phyloP scores from a whole-genome alignment of 345 rosid genomes.

The Excoecaria agallocha region DNA sequence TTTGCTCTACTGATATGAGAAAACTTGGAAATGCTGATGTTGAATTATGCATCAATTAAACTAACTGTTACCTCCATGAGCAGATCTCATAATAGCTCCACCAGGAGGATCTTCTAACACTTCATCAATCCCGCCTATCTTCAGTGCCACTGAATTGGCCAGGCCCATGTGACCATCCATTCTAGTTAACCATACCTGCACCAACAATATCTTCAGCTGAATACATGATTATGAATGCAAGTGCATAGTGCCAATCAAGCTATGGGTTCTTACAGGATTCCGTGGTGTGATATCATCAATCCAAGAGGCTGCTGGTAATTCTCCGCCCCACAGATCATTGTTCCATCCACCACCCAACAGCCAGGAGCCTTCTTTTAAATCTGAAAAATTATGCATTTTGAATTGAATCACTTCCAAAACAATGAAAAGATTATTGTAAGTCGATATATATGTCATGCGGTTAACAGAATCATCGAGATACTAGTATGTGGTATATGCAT shows the following conservation, averaged over 20 bases:
- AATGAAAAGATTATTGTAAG: neutral
- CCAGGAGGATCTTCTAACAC: conserved; percentile 64
- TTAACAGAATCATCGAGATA: neutral
- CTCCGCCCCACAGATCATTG: conserved; percentile 96
- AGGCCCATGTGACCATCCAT: conserved; percentile 94
- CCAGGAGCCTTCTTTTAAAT: conserved; percentile 65
- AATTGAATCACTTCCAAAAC: neutral
- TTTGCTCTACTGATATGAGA: neutral
- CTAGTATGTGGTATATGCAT: neutral
- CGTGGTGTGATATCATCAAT: conserved; percentile 66
- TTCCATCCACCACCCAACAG: conserved; percentile 95
- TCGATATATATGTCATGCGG: conserved; percentile 3
- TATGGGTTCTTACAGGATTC: conserved; percentile 61
- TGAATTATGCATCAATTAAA: neutral
- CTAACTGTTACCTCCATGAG: conserved; percentile 55
- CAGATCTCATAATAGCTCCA: conserved; percentile 57
- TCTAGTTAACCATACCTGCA: conserved; percentile 81
- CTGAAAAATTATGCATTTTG: conserved; percentile 29
- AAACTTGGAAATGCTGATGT: neutral
- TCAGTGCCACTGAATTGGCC: conserved; percentile 79
- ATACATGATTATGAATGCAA: neutral
- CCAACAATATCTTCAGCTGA: conserved; percentile 1
- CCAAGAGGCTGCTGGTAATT: conserved; percentile 75
- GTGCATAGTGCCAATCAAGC: neutral
- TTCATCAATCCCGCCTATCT: conserved; percentile 55